phyloP scores from a whole-genome alignment of 2,329 filamentous ascomycete genomes.

The Colletotrichum theobromicola region DNA sequence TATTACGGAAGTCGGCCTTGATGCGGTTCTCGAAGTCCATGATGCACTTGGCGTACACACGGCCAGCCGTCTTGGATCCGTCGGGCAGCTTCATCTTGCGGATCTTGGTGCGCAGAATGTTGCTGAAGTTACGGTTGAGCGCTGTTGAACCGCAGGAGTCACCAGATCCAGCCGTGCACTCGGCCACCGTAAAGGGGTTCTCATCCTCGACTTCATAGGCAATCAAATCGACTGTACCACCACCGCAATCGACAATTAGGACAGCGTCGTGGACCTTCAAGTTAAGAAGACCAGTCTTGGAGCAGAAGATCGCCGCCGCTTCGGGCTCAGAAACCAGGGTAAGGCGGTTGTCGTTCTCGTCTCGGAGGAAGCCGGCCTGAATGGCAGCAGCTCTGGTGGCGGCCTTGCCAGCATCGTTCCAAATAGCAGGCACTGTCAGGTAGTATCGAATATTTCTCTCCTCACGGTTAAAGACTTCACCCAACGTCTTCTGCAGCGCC shows the following conservation, averaged over 20 bases:
- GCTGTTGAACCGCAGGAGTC: slow-evolving; percentile 99
- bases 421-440: slow-evolving; percentile 97
- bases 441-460: slow-evolving; percentile 98
- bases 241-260: slow-evolving; percentile 96
- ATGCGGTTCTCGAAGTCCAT: slow-evolving; percentile 99
- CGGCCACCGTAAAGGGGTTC: slow-evolving; percentile 93
- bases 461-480: slow-evolving; percentile 97
- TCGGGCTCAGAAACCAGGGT: slow-evolving; percentile 96
- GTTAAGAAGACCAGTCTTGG: slow-evolving; percentile 94
- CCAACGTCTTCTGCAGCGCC: slow-evolving; percentile 93
- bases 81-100: slow-evolving; percentile 99
- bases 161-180: slow-evolving; percentile 96
- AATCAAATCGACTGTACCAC: slow-evolving; percentile 98
- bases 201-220: slow-evolving; percentile 99
- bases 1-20: slow-evolving; percentile 99
- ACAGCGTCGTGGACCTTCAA: slow-evolving; percentile 99
- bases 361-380: slow-evolving; percentile 93
- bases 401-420: slow-evolving; percentile 98
- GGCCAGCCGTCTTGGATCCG: slow-evolving; percentile 94
- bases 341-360: slow-evolving; percentile 96
- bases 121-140: slow-evolving; percentile 97
- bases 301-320: slow-evolving; percentile 95
- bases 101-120: slow-evolving; percentile 96
- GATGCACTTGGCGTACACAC: slow-evolving; percentile 98
- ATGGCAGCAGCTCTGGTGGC: slow-evolving; percentile 95